phyloP scores from a whole-genome alignment of 805 yeast species.

The Suhomyces sp. region DNA sequence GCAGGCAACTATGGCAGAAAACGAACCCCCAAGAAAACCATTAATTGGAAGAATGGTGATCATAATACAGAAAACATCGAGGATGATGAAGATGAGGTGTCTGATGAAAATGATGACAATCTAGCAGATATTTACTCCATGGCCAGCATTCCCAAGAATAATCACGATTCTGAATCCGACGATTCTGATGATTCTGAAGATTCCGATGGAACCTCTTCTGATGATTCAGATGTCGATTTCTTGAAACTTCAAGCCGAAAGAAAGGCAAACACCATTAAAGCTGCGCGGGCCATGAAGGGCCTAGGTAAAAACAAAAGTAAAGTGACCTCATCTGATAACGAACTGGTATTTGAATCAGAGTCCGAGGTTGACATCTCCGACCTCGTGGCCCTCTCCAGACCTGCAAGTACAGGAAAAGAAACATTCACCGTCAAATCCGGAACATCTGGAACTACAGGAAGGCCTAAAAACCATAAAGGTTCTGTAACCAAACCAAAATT shows the following conservation, averaged over 20 bases:
- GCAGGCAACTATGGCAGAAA: constrained; percentile 15
- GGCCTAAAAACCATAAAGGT: constrained; percentile 3
- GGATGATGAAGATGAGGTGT: constrained; percentile 11
- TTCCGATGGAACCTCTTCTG: constrained; percentile 40
- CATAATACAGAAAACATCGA: constrained; percentile 18
- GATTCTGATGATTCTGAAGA: constrained; percentile 34
- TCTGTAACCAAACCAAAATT: constrained; percentile 19
- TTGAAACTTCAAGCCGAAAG: constrained; percentile 69
- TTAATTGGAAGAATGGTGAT: constrained; percentile 21
- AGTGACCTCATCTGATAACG: constrained; percentile 4
- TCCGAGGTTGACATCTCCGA: constrained; percentile 10
- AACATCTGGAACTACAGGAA: constrained; percentile 3
- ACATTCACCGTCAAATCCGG: not conserved
- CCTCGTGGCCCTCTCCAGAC: constrained; percentile 8
- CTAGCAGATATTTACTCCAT: constrained; percentile 3
- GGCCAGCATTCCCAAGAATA: not conserved
- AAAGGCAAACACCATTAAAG: constrained; percentile 55
- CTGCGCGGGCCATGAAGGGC: constrained; percentile 34
- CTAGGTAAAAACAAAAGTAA: constrained; percentile 14
- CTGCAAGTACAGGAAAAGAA: not conserved
- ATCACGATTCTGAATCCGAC: constrained; percentile 20
- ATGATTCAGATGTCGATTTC: constrained; percentile 70
- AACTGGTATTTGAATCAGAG: constrained; percentile 8
- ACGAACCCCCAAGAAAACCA: constrained; percentile 24
- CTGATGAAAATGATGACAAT: constrained; percentile 9